Percentiles rank a stretch among this genome's conserved stretches.
Conservation (phyloP, 441 rosid species). For the Flueggea neowawraea region DNA sequence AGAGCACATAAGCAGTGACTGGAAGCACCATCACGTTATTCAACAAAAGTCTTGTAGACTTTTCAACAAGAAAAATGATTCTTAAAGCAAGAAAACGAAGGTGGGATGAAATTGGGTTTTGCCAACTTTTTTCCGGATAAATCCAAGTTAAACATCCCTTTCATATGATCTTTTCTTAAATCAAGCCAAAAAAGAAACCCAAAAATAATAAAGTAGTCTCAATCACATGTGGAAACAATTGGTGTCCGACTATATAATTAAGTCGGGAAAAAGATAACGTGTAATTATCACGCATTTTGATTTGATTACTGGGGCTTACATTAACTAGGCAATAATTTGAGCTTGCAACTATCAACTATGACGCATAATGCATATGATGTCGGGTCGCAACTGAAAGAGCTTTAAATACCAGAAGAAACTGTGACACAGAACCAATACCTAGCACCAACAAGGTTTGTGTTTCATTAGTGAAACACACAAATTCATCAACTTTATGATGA, state of each 20-base stretch:
- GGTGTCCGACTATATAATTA: neutral
- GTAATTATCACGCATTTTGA: neutral
- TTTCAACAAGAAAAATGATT: slow-evolving; percentile 14
- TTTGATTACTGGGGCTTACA: neutral
- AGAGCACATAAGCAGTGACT: slow-evolving; percentile 7
- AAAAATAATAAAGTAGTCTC: neutral
- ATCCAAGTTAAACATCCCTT: slow-evolving; percentile 14
- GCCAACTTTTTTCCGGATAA: slow-evolving; percentile 17
- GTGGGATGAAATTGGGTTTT: slow-evolving; percentile 8
- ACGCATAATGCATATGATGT: too few relatives aligned
- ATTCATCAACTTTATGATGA: too few relatives aligned
- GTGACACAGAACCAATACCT: too few relatives aligned
- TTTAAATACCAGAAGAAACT: too few relatives aligned
- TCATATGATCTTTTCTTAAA: slow-evolving; percentile 16
- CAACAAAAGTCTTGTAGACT: slow-evolving; percentile 2
- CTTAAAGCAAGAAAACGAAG: slow-evolving; percentile 13
- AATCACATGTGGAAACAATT: slow-evolving; percentile 6
- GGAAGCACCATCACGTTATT: slow-evolving; percentile 10
- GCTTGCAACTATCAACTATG: too few relatives aligned
- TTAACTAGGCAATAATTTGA: neutral
- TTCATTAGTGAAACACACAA: too few relatives aligned
- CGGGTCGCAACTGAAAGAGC: too few relatives aligned
- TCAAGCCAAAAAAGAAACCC: slow-evolving; percentile 1
- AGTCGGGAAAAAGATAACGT: neutral
- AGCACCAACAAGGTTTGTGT: too few relatives aligned